These are phyloP conservation scores for Fraxinus quadrangulata DNA, from an alignment of 257 asterid genomes.

Conservation along the genomic window DNA sequence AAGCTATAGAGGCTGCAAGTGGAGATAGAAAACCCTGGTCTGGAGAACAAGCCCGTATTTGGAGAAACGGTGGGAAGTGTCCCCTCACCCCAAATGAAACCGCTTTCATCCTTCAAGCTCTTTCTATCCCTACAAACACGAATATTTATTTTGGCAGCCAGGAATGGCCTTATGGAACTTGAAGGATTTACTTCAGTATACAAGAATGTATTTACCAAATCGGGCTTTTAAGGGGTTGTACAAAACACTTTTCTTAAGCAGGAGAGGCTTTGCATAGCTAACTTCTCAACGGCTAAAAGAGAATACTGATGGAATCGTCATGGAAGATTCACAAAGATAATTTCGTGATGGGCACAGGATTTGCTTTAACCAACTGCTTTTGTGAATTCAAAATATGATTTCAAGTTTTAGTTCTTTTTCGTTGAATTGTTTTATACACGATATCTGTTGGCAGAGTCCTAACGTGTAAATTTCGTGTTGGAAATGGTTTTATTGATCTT, in stretches of 20 bases:
- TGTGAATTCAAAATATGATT: conserved; percentile 41
- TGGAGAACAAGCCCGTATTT: conserved; percentile 73
- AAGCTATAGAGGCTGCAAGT: conserved; percentile 38
- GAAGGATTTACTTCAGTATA: conserved; percentile 74
- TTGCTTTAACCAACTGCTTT: conserved; percentile 92
- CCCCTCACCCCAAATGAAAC: conserved; percentile 97
- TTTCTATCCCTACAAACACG: conserved; percentile 70
- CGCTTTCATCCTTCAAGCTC: conserved; percentile 70
- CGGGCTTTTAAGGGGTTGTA: conserved; percentile 69
- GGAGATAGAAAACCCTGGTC: conserved; percentile 88
- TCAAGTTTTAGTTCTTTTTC: too few relatives aligned
- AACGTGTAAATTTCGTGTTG: too few relatives aligned
- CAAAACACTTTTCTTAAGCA: conserved; percentile 65
- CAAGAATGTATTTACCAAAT: conserved; percentile 72
- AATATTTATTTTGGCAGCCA: conserved; percentile 90
- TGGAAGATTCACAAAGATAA: conserved; percentile 88
- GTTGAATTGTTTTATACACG: too few relatives aligned
- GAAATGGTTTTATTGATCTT: too few relatives aligned
- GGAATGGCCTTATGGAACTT: conserved; percentile 88
- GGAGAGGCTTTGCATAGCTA: conserved; percentile 64
- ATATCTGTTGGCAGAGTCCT: too few relatives aligned
- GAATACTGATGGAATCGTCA: conserved; percentile 53
- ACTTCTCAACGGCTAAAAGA: conserved; percentile 60
- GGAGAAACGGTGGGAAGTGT: conserved; percentile 94
- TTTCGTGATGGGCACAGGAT: conserved; percentile 80